Percentiles rank a stretch among this genome's conserved stretches.
phyloP scores from a whole-genome alignment of 2,329 filamentous ascomycete genomes.

The Fusarium longipes region DNA sequence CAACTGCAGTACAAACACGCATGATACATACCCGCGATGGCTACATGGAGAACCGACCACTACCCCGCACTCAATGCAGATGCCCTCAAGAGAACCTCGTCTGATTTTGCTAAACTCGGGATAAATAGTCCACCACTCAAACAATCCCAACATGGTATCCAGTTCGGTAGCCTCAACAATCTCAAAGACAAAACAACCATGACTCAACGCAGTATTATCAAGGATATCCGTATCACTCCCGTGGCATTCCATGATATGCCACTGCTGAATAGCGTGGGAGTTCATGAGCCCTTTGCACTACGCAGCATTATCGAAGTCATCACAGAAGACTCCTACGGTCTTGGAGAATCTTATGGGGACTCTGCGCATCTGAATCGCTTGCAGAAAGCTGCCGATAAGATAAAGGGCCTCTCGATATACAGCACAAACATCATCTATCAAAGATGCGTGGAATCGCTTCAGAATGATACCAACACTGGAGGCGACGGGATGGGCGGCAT shows the following conservation, averaged over 20 bases:
- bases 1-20: not conserved
- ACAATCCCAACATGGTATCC: constrained; percentile 4
- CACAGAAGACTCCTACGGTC: constrained; percentile 51
- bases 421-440: constrained; percentile 89
- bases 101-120: not conserved
- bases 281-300: constrained; percentile 57
- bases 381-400: constrained; percentile 46
- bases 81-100: not conserved
- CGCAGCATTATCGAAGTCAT: constrained; percentile 56
- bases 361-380: constrained; percentile 52
- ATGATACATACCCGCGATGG: not conserved
- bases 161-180: not conserved
- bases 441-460: constrained; percentile 79
- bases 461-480: constrained; percentile 59
- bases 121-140: constrained; percentile 38
- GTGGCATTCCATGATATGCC: constrained; percentile 60
- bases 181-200: constrained; percentile 33
- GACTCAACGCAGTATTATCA: constrained; percentile 48
- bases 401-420: constrained; percentile 49
- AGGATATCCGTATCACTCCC: constrained; percentile 55
- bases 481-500: constrained; percentile 70
- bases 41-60: not conserved
- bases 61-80: constrained; percentile 14
- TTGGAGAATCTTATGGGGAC: constrained; percentile 57
- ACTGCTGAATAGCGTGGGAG: constrained; percentile 56